Evolutionary conservation across 2,329 filamentous ascomycete genomes (phyloP).

Genomic region (Pseudogymnoascus sp.): DNA sequence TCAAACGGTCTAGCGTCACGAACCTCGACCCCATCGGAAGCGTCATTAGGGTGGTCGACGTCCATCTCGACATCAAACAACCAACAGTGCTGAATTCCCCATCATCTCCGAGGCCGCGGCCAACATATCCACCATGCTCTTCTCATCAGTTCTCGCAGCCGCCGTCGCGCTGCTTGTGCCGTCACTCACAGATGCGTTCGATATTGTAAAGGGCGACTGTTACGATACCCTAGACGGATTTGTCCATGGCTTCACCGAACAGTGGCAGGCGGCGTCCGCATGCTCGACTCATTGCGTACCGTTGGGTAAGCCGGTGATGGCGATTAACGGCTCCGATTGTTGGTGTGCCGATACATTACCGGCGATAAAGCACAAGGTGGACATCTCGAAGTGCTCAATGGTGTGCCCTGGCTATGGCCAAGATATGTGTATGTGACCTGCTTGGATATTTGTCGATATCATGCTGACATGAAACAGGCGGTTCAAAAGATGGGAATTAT

Average conservation of each 20-base stretch:
- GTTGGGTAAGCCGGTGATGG: not conserved
- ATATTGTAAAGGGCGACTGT: not conserved
- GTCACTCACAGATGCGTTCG: not conserved
- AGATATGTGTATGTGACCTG: constrained; percentile 22
- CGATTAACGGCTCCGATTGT: constrained; percentile 21
- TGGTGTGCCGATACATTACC: constrained; percentile 27
- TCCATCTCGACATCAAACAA: not conserved
- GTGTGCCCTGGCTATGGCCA: constrained; percentile 24
- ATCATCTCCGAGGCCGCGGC: not conserved
- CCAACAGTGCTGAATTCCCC: not conserved
- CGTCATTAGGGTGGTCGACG: not conserved
- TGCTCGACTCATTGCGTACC: not conserved
- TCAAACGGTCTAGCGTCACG: not conserved
- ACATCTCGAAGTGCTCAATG: constrained; percentile 19
- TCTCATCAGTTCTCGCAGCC: not conserved
- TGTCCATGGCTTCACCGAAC: constrained; percentile 18
- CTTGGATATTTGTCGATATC: not conserved
- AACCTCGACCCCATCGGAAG: not conserved
- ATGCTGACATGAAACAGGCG: not conserved
- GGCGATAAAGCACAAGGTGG: constrained; percentile 15
- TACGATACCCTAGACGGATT: not conserved
- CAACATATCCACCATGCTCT: not conserved
- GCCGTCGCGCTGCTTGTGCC: not conserved
- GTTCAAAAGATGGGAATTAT: not conserved
- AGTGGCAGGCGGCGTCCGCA: constrained; percentile 21